These are phyloP conservation scores for Mortierella polycephala DNA, from an alignment of 371 early-diverging fungal species.

Conservation along the genomic window DNA sequence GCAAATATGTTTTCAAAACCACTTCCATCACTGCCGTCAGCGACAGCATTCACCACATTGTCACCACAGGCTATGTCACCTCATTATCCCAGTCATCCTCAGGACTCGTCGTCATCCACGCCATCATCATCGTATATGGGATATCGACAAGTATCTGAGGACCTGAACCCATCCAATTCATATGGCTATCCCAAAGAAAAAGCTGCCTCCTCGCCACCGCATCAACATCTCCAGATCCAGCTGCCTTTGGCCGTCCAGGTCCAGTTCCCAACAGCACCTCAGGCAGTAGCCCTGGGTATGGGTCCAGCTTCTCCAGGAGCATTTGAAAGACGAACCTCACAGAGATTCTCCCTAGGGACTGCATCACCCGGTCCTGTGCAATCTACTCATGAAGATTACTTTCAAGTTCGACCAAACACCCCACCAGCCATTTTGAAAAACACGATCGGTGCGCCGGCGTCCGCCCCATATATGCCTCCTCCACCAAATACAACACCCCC, in stretches of 20 bases:
- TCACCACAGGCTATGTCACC: neutral
- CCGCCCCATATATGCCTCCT: neutral
- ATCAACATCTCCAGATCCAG: conserved; percentile 11
- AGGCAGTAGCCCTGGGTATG: conserved; percentile 29
- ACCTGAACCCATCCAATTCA: neutral
- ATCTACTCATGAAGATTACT: neutral
- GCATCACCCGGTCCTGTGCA: neutral
- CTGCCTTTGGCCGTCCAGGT: conserved; percentile 11
- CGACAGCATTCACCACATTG: neutral
- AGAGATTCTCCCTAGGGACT: neutral
- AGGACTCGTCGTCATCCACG: neutral
- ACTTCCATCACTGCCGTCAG: conserved; percentile 2
- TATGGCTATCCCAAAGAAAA: conserved; percentile 27
- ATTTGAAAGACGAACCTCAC: neutral
- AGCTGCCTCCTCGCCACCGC: neutral
- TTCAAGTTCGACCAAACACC: neutral
- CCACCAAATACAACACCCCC: no score
- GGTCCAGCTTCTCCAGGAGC: conserved; percentile 28
- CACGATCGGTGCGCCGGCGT: neutral
- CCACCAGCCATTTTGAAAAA: neutral
- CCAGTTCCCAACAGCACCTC: conserved; percentile 31
- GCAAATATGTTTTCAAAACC: neutral
- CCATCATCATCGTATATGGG: neutral
- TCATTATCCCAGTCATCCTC: no score
- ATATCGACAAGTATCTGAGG: neutral